These are phyloP conservation scores for Phytophthora foliorum DNA, from an alignment of 352 stramenopile genomes.

Conservation along the genomic window DNA sequence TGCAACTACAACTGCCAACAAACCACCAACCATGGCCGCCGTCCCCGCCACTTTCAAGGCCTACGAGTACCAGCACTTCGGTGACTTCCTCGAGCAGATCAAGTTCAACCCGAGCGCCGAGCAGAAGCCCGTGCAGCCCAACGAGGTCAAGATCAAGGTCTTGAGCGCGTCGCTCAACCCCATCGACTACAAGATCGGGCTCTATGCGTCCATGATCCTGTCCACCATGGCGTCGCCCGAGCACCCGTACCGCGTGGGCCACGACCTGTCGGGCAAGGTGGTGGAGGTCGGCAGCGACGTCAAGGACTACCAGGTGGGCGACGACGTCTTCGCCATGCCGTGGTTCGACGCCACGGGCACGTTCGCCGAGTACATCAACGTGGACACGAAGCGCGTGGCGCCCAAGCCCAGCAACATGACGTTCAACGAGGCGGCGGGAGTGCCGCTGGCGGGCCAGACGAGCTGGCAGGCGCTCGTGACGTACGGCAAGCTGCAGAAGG, in stretches of 20 bases:
- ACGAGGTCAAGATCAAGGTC: constrained; percentile 45
- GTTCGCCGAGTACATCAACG: constrained; percentile 53
- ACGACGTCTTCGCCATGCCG: constrained; percentile 42
- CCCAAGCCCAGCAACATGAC: constrained; percentile 51
- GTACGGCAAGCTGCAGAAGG: constrained; percentile 42
- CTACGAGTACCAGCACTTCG: constrained; percentile 45
- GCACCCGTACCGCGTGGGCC: constrained; percentile 41
- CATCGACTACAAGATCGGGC: constrained; percentile 33
- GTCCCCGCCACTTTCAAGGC: constrained; percentile 32
- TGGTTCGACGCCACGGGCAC: constrained; percentile 15
- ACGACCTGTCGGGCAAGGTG: constrained; percentile 45
- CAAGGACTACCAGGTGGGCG: constrained; percentile 36
- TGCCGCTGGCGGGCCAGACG: constrained; percentile 40
- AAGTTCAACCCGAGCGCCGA: constrained; percentile 29
- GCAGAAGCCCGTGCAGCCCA: constrained; percentile 27
- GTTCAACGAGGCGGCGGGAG: constrained; percentile 46
- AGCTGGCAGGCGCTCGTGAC: constrained; percentile 44
- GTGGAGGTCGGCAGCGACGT: constrained; percentile 43
- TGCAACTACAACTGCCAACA: background rate
- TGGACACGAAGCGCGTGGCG: constrained; percentile 37
- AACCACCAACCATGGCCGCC: constrained; percentile 11
- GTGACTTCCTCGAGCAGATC: constrained; percentile 37
- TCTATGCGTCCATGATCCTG: constrained; percentile 30
- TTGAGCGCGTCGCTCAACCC: constrained; percentile 41
- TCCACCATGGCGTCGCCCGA: constrained; percentile 25